Percentiles rank a stretch among this genome's conserved stretches.
Conservation (phyloP, 306 rosid genomes). For the Sophora flavescens region DNA sequence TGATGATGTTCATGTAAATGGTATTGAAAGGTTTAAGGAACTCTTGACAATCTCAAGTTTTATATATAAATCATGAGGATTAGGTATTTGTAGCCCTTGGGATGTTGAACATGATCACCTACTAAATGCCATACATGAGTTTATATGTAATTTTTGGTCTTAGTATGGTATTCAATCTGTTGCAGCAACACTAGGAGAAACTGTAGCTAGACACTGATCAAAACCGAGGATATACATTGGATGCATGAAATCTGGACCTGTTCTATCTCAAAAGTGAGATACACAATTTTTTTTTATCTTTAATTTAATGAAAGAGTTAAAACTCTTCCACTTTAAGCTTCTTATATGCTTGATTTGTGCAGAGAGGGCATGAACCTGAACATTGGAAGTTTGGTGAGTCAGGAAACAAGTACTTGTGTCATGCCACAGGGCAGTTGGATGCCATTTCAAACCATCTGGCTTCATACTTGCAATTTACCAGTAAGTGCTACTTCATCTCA, state of each 20-base stretch:
- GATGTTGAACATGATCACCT: no score
- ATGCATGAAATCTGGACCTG: slow-evolving; percentile 99
- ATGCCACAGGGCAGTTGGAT: slow-evolving; percentile 96
- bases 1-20: slow-evolving; percentile 98
- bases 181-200: no score
- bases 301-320: slow-evolving; percentile 7
- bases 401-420: slow-evolving; percentile 98
- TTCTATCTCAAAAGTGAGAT: slow-evolving; percentile 83
- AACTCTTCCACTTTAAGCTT: slow-evolving; percentile 42
- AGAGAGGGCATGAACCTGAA: slow-evolving; percentile 98
- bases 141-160: no score
- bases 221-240: no score
- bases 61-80: no score
- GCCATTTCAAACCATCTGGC: slow-evolving; percentile 97
- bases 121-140: no score
- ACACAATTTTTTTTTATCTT: not conserved
- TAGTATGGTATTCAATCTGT: no score
- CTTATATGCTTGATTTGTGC: slow-evolving; percentile 44
- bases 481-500: slow-evolving; percentile 67
- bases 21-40: no score
- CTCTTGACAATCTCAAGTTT: no score
- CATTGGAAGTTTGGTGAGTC: slow-evolving; percentile 95
- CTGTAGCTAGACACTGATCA: no score
- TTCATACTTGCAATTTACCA: slow-evolving; percentile 82
- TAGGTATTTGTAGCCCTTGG: no score